Percentiles rank a stretch among this genome's conserved stretches.
Evolutionary conservation across 495 filamentous ascomycete species (phyloP).

Genomic region (Aspergillus avenaceus): DNA sequence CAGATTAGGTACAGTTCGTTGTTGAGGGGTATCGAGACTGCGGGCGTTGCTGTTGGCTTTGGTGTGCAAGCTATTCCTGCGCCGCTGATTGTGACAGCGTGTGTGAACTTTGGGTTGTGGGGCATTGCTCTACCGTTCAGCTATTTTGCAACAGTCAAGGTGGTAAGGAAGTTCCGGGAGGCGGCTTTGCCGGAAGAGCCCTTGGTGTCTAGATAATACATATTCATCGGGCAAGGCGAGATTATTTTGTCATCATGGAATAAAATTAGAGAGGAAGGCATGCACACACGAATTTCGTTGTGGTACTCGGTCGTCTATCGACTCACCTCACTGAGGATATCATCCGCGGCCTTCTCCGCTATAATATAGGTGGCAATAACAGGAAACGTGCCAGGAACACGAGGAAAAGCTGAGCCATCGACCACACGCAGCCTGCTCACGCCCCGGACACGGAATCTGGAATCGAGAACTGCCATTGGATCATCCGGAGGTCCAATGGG

Average conservation of each 20-base stretch:
- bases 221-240: too few relatives aligned
- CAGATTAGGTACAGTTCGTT: slow-evolving; percentile 41
- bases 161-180: slow-evolving; percentile 27
- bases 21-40: slow-evolving; percentile 38
- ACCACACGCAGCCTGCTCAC: slow-evolving; percentile 54
- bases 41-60: slow-evolving; percentile 36
- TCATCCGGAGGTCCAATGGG: slow-evolving; percentile 54
- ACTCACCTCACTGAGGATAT: slow-evolving; percentile 35
- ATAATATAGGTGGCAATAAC: slow-evolving; percentile 57
- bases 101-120: slow-evolving; percentile 40
- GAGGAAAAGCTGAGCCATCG: slow-evolving; percentile 55
- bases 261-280: not conserved
- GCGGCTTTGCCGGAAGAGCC: not conserved
- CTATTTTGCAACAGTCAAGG: slow-evolving; percentile 38
- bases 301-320: slow-evolving; percentile 18
- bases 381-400: slow-evolving; percentile 56
- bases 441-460: slow-evolving; percentile 52
- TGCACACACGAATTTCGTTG: not conserved
- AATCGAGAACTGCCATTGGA: slow-evolving; percentile 55
- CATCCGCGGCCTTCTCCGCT: slow-evolving; percentile 61
- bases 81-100: slow-evolving; percentile 34
- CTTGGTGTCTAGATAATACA: too few relatives aligned
- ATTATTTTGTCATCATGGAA: too few relatives aligned
- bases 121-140: slow-evolving; percentile 38
- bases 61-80: slow-evolving; percentile 42